Conservation (phyloP, 2,329 filamentous ascomycete species). For the Aspergillus sp. region DNA sequence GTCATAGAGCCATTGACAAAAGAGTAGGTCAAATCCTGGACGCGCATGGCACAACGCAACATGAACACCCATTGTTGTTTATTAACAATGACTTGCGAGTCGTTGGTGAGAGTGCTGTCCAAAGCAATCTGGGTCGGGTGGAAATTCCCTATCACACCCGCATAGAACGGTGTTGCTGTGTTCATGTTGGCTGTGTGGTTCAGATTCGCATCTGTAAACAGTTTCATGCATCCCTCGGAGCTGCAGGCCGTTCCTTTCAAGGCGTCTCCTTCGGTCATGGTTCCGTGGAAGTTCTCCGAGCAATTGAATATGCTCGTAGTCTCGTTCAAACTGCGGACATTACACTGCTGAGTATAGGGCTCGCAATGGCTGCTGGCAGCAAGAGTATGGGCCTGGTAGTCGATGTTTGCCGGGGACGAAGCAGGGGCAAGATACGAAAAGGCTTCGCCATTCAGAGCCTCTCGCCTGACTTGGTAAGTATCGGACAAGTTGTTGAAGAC, state of each 20-base stretch:
- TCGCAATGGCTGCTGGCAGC: neutral
- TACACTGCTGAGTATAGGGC: neutral
- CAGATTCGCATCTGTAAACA: neutral
- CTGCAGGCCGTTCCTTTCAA: neutral
- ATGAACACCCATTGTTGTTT: neutral
- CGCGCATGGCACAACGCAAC: neutral
- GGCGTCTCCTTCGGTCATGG: neutral
- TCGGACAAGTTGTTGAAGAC: neutral
- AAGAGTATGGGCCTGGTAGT: neutral
- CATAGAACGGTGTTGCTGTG: neutral
- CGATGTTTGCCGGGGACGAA: neutral
- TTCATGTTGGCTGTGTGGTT: neutral
- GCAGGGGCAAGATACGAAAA: neutral
- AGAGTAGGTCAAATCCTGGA: neutral
- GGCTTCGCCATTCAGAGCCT: neutral
- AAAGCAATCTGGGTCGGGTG: neutral
- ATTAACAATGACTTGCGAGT: neutral
- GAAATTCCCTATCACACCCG: neutral
- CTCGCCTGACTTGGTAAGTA: neutral
- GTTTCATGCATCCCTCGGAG: neutral
- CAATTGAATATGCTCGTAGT: neutral
- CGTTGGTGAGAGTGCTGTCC: neutral
- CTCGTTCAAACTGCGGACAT: neutral
- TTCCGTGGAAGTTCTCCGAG: neutral
- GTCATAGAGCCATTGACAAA: neutral